Base-by-base conservation (phyloP, 495 filamentous ascomycete species). In the Peziza echinospora region DNA sequence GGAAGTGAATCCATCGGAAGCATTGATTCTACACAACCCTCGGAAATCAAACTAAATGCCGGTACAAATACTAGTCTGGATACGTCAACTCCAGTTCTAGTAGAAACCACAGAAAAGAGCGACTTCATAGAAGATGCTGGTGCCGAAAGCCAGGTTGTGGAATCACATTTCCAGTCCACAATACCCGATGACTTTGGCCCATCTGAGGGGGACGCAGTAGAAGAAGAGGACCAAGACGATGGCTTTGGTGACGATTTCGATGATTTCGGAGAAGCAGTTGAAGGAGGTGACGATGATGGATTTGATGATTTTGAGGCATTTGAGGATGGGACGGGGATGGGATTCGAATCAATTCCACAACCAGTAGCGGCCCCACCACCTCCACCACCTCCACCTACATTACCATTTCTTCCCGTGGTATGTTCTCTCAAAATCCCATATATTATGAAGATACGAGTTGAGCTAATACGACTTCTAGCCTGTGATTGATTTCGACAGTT, bases 301-400 rank as follows among this genome's bases (percentile, higher is more conserved):
- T 93, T 96, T 72, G 89, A 94, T 62, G 86, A 94, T 55, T 94
- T 96, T 59, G 85, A 86, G 58, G 84, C 84, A 59, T 96, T 96
- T 65, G 83, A 82, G 57, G 82, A 87, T 11, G 30, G 30, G 0
- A n/a, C n/a, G n/a, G n/a, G n/a, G n/a, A n/a, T 56, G 83, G 73
- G 41, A 84, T 85, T 64, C 73, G 84, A 64, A 68, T 80, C 56
- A 65, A 71, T 44, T 69, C 68, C 51, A 61, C 64, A 49, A 67
- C 62, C 66, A 24, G 63, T 67, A 42, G 61, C 62, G 52, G 62
- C 56, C 50, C 58, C 57, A 25, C 60, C 68, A 48, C 63, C 64
- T 47, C 58, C 60, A 53, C 21, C 47, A 26, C 49, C 52, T 19
- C 45, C 30, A n/a, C 17, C 26, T 47, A 13, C 3, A 16, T 16